phyloP scores from a whole-genome alignment of 257 asterid species.

The Scutellaria minor region DNA sequence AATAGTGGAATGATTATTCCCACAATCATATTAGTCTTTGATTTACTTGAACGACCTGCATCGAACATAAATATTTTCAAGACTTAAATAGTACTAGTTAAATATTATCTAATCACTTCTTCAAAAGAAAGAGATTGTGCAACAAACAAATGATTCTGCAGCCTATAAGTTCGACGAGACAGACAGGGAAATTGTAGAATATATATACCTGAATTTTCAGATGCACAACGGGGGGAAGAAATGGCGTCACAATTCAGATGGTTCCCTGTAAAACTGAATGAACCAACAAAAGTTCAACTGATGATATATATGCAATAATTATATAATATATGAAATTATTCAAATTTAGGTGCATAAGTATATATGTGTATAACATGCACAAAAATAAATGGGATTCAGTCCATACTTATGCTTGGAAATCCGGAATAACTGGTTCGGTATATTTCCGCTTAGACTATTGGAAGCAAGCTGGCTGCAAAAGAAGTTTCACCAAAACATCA shows the following conservation, averaged over 20 bases:
- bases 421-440: constrained; percentile 67
- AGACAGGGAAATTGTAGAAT: neutral
- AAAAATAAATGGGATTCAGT: neutral
- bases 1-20: constrained; percentile 66
- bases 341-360: neutral
- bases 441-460: constrained; percentile 66
- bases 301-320: constrained; percentile 7
- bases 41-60: constrained; percentile 65
- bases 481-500: constrained; percentile 25
- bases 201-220: constrained; percentile 60
- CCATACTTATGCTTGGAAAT: constrained; percentile 76
- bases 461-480: constrained; percentile 78
- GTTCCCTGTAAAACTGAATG: constrained; percentile 86
- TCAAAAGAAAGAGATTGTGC: neutral
- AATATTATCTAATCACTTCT: neutral
- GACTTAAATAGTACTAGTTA: neutral
- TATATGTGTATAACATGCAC: neutral
- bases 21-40: constrained; percentile 56
- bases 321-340: neutral
- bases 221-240: constrained; percentile 57
- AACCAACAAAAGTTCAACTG: constrained; percentile 36
- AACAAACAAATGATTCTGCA: neutral
- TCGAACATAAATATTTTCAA: neutral
- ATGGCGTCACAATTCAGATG: constrained; percentile 66
- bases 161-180: neutral